Evolutionary conservation across 306 rosid species (phyloP), one percentile per base, ranked within the genome.

Genomic region (Cicer chorassanicum): DNA sequence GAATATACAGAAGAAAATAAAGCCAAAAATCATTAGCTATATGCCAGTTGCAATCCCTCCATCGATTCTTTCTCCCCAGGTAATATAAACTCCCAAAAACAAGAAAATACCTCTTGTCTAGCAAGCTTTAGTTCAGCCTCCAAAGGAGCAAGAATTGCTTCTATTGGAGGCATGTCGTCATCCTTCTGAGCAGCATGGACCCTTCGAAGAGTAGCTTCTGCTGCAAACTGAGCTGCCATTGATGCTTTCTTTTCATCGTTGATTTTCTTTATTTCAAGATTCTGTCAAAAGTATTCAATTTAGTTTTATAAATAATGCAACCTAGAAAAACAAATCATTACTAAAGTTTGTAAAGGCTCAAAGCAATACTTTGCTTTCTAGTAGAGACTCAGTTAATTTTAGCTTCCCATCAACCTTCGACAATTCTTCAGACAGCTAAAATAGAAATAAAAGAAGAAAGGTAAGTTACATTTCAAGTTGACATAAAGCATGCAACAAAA

Each of bases 111-210:
- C 96, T 93, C 97, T 68, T 86, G 96, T 59, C 96, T 88, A 60
- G 97, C 90, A 82, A 93, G 92, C 87, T 91, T 93, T 65, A 93
- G 97, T 79, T 93, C 97, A 70, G 98, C 98, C 87, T 91, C 97
- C 84, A 91, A 79, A 77, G 97, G 98, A 53, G 98, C 96, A 53
- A 93, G 92, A 84, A 93, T 93, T 67, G 97, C 97, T 80, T 93
- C 97, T 15, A 93, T 91, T 38, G 98, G 98, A 77, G 97, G 98
- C 98, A 93, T 93, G 80, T 93, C 98, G 75, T 93, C 98, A 79
- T 93, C 98, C 86, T 93, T 93, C 41, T 93, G 97, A 67, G 96
- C 98, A 78, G 97, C 97, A 81, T 93, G 97, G 55, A 93, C 97
- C 87, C 98, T 91, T 63, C 97, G 86, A 75, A 93, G 88, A 40